Conservation (phyloP, 2,329 filamentous ascomycete species). For the Aureobasidium melanogenum region DNA sequence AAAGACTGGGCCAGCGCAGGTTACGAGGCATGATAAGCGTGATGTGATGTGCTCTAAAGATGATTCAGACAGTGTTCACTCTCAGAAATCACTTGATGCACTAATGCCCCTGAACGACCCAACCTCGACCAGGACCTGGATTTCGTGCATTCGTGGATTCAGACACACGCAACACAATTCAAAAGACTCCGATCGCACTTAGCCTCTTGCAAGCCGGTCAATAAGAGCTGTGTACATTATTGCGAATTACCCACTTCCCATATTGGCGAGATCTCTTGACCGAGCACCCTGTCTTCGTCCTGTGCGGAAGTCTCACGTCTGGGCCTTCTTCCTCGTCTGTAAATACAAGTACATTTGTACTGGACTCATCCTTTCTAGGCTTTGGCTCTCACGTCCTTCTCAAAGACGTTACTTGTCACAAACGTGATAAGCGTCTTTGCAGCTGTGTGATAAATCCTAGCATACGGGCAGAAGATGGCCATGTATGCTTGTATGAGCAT, state of each 20-base stretch:
- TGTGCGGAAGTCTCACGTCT: too few species aligned
- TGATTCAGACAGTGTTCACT: not conserved
- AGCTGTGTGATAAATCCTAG: not conserved
- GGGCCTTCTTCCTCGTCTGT: not conserved
- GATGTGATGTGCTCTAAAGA: slow-evolving; percentile 7
- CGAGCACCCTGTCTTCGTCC: too few species aligned
- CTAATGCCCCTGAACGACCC: not conserved
- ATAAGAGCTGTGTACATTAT: too few species aligned
- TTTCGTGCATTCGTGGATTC: not conserved
- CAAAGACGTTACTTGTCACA: too few species aligned
- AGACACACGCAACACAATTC: not conserved
- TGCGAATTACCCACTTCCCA: too few species aligned
- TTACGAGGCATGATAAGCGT: not conserved
- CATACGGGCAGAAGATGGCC: not conserved
- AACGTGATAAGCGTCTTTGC: not conserved
- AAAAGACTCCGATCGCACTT: not conserved
- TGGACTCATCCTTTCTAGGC: not conserved
- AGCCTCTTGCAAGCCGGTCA: too few species aligned
- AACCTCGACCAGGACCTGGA: not conserved
- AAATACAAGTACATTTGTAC: not conserved
- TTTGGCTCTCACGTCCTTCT: not conserved
- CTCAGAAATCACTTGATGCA: not conserved
- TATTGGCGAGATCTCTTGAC: too few species aligned
- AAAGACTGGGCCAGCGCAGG: not conserved
- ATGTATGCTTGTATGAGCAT: too few species aligned